These are phyloP conservation scores for Penicilliopsis zonata DNA, from an alignment of 495 filamentous ascomycete species.

Conservation along the genomic window DNA sequence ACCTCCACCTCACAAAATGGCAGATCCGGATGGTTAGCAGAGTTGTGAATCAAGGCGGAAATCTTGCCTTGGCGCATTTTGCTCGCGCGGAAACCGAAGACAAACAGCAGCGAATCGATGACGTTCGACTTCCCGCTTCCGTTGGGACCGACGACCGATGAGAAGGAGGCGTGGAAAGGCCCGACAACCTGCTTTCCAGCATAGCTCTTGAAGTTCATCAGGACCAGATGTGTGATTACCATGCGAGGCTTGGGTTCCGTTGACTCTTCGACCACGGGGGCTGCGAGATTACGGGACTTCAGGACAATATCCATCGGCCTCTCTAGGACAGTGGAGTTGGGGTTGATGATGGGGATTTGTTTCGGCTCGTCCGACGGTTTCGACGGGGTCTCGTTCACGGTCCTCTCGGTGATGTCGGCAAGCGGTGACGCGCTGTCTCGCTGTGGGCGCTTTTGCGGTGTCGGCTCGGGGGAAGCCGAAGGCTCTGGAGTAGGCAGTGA, in stretches of 20 bases:
- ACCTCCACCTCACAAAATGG: conserved; percentile 91
- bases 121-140: conserved; percentile 98
- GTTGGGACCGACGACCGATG: conserved; percentile 96
- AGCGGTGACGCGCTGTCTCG: conserved; percentile 48
- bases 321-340: conserved; percentile 64
- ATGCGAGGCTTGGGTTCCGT: conserved; percentile 68
- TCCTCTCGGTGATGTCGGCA: conserved; percentile 64
- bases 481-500: conserved; percentile 50
- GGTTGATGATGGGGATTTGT: conserved; percentile 53
- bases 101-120: conserved; percentile 93
- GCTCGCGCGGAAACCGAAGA: conserved; percentile 95
- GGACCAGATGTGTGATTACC: conserved; percentile 79
- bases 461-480: conserved; percentile 38
- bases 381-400: conserved; percentile 45
- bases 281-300: conserved; percentile 64
- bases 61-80: conserved; percentile 99
- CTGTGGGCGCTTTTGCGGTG: conserved; percentile 33
- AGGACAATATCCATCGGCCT: conserved; percentile 91
- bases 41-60: conserved; percentile 94
- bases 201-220: conserved; percentile 98
- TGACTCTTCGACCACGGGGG: conserved; percentile 53
- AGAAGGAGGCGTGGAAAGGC: conserved; percentile 93
- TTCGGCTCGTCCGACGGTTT: conserved; percentile 27
- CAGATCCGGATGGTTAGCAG: conserved; percentile 70
- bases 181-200: conserved; percentile 91